Conservation (phyloP, 495 filamentous ascomycete genomes). For the Poronia punctata region DNA sequence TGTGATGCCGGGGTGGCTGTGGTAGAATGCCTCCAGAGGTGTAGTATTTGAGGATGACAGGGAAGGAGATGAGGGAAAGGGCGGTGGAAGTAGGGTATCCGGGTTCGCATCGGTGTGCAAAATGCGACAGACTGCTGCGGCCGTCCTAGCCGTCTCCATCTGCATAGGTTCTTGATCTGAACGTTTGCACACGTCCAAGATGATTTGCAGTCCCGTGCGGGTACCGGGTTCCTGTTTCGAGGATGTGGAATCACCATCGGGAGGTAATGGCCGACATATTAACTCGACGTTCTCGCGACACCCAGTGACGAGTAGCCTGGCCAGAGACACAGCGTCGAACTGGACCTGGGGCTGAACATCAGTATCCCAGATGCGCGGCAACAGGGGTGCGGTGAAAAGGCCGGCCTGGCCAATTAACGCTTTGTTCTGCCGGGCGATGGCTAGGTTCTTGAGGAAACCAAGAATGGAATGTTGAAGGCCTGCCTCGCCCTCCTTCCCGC, state of each 20-base stretch:
- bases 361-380: slow-evolving; percentile 55
- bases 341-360: slow-evolving; percentile 61
- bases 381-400: slow-evolving; percentile 36
- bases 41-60: background rate
- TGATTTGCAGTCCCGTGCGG: slow-evolving; percentile 50
- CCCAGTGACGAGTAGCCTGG: slow-evolving; percentile 56
- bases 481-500: slow-evolving; percentile 19
- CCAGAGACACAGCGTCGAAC: slow-evolving; percentile 60
- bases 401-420: slow-evolving; percentile 47
- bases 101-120: slow-evolving; percentile 28
- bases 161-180: slow-evolving; percentile 59
- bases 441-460: slow-evolving; percentile 75
- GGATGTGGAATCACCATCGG: too few relatives aligned
- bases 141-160: slow-evolving; percentile 63
- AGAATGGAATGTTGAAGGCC: slow-evolving; percentile 60
- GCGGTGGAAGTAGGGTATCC: slow-evolving; percentile 6
- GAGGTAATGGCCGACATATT: slow-evolving; percentile 38
- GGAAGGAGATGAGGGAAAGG: background rate
- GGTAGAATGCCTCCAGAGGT: slow-evolving; percentile 45
- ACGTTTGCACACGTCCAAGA: slow-evolving; percentile 52
- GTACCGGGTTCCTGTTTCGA: slow-evolving; percentile 34
- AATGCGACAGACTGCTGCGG: slow-evolving; percentile 58
- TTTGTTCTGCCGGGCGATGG: slow-evolving; percentile 61
- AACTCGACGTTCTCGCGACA: slow-evolving; percentile 50
- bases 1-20: slow-evolving; percentile 42